Conservation (phyloP, 2,329 filamentous ascomycete genomes). For the Tolypocladium endophyticum region DNA sequence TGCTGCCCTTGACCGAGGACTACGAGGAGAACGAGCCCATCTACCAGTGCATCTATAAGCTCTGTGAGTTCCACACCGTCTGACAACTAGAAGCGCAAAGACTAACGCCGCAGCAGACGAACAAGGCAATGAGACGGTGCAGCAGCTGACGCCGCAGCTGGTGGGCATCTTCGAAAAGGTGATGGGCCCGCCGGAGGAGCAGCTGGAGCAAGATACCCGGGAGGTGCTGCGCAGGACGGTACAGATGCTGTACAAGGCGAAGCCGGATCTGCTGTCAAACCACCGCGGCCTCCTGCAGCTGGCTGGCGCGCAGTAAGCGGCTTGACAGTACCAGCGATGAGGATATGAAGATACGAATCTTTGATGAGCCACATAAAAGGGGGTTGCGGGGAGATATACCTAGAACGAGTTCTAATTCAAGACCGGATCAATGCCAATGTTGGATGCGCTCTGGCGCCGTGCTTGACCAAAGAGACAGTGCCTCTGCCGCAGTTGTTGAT, state of each 20-base stretch:
- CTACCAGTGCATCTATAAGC: constrained; percentile 78
- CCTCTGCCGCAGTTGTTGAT: neutral
- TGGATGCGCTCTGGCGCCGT: neutral
- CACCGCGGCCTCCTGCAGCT: constrained; percentile 19
- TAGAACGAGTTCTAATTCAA: neutral
- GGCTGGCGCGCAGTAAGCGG: constrained; percentile 11
- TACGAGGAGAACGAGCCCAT: constrained; percentile 95
- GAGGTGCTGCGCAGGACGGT: constrained; percentile 56
- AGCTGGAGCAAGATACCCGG: constrained; percentile 64
- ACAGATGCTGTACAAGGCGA: constrained; percentile 28
- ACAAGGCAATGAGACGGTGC: constrained; percentile 56
- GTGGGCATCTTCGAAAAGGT: constrained; percentile 65
- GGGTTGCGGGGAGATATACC: neutral
- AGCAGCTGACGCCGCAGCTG: constrained; percentile 58
- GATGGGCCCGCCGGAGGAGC: constrained; percentile 59
- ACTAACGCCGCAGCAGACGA: constrained; percentile 39
- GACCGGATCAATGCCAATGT: neutral
- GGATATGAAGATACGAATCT: constrained; percentile 1
- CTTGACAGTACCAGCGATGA: neutral
- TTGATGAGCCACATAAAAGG: neutral
- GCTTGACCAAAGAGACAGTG: neutral
- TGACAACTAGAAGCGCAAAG: neutral
- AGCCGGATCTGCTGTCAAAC: constrained; percentile 21
- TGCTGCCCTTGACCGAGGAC: constrained; percentile 84
- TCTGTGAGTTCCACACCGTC: constrained; percentile 49